phyloP scores from a whole-genome alignment of 140 eudicot genomes.

The Bidens hawaiensis region DNA sequence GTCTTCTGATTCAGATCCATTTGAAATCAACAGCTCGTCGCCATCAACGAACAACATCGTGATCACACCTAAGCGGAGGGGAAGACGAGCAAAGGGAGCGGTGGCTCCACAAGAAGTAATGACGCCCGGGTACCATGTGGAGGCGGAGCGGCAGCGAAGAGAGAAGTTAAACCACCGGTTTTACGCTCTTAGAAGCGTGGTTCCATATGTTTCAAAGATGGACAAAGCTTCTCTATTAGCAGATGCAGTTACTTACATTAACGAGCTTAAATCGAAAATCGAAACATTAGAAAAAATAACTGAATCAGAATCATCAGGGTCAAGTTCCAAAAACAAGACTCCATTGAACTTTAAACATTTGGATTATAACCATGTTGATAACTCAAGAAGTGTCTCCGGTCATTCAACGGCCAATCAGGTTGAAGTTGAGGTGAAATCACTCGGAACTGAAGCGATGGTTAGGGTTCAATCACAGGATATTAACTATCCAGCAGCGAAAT shows the following conservation, averaged over 20 bases:
- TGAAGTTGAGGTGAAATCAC: slow-evolving; percentile 49
- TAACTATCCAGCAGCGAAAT: slow-evolving; percentile 40
- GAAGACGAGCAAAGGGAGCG: slow-evolving; percentile 17
- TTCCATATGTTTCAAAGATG: no score
- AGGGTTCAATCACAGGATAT: slow-evolving; percentile 37
- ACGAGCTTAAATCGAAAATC: no score
- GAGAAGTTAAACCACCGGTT: slow-evolving; percentile 54
- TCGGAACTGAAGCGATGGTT: slow-evolving; percentile 43
- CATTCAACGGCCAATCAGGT: background rate
- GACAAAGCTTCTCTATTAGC: no score
- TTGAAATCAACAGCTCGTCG: slow-evolving; percentile 17
- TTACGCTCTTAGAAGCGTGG: slow-evolving; percentile 50
- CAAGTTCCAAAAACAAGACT: slow-evolving; percentile 3
- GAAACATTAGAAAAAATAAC: slow-evolving; percentile 25
- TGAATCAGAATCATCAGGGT: slow-evolving; percentile 21
- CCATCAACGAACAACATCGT: slow-evolving; percentile 4
- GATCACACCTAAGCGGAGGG: slow-evolving; percentile 25
- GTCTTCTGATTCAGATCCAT: slow-evolving; percentile 28
- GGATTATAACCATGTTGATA: background rate
- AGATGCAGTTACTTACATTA: no score
- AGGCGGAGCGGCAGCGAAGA: slow-evolving; percentile 56
- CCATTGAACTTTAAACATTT: slow-evolving; percentile 1
- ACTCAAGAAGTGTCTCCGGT: background rate
- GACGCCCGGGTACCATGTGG: slow-evolving; percentile 41
- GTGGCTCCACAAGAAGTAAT: slow-evolving; percentile 10